Evolutionary conservation across 441 rosid species (phyloP), one percentile per base, ranked within the genome.

Genomic region (Euphorbia corollata): DNA sequence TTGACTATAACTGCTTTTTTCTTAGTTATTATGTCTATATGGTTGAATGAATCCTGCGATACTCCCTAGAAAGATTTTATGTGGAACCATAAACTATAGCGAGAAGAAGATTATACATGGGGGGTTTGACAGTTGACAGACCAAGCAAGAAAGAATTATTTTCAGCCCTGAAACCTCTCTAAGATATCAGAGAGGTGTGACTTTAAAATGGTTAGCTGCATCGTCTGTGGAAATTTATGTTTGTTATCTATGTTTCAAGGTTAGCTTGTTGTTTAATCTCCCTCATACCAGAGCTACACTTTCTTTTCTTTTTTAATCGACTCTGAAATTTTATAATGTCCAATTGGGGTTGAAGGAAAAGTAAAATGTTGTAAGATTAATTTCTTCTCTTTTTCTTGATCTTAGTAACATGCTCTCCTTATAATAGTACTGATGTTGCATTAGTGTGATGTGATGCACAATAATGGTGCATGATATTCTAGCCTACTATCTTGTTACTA

Each of bases 11-110:
- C 51, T 53, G 65, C 62, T 63, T 38, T 55, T 60, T 16, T 61
- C 16, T 41, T 64, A 39, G 47, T n/a, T 75, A 65, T 64, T 73
- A 11, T n/a, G 2, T 63, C 6, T 30, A 50, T 50, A 18, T 55
- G 13, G 32, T 43, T 59, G 54, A 36, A 4, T 22, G 13, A 36
- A 43, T 43, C 11, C 11, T 11, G 12, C 19, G 53, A 18, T 11
- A 9, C 39, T 51, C 41, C 56, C 1, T 59, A 6, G 16, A 47
- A 48, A 16, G 36, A 59, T 70, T 11, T 11, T 45, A 48, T 57
- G 13, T 59, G 64, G 47, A 43, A 55, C 47, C 30, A 24, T 23
- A 43, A 48, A 22, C 39, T 47, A 22, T 22, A n/a, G 38, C 16
- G 30, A 43, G 38, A 55, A 18, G 23, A 50, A 38, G 43, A 18